These are phyloP conservation scores for Chlamydomonas incerta DNA, from an alignment of 139 green algal species.

Conservation along the genomic window DNA sequence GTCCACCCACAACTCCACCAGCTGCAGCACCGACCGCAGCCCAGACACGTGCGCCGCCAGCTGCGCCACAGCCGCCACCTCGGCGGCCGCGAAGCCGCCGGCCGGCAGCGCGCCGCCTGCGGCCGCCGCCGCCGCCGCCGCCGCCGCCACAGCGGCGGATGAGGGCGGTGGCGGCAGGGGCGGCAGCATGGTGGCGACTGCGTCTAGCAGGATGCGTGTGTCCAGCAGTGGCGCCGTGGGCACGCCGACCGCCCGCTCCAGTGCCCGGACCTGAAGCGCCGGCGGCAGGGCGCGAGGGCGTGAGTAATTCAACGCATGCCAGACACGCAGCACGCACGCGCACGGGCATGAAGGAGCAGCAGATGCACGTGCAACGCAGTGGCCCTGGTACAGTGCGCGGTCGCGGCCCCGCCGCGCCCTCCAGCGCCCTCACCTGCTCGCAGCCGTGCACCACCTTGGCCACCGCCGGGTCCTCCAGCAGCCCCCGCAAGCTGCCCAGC, in stretches of 20 bases:
- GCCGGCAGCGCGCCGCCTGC: slow-evolving; percentile 6
- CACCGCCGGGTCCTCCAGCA: slow-evolving; percentile 30
- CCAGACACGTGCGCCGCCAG: background rate
- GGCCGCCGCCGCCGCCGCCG: background rate
- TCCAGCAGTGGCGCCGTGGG: slow-evolving; percentile 19
- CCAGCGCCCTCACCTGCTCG: slow-evolving; percentile 24
- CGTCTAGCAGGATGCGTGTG: slow-evolving; percentile 21
- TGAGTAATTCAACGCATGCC: too few relatives aligned
- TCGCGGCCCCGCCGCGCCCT: too few relatives aligned
- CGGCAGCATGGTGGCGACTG: slow-evolving; percentile 27
- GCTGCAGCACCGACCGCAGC: slow-evolving; percentile 4
- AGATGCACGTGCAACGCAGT: too few relatives aligned
- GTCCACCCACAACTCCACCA: slow-evolving; percentile 32
- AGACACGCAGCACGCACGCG: too few relatives aligned
- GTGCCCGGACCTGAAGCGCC: slow-evolving; percentile 9
- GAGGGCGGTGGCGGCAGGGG: slow-evolving; percentile 16
- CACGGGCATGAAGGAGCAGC: too few relatives aligned
- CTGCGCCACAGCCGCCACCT: slow-evolving; percentile 19
- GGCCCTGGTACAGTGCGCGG: too few relatives aligned
- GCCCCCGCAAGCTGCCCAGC: slow-evolving; percentile 1
- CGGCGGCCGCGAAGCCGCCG: background rate
- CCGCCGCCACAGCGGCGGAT: background rate
- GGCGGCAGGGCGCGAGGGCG: background rate
- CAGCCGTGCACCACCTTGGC: slow-evolving; percentile 41
- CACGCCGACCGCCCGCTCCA: slow-evolving; percentile 11